Evolutionary conservation across 441 rosid species (phyloP), one percentile per base, ranked within the genome.

Genomic region (Arabidopsis lyrata): DNA sequence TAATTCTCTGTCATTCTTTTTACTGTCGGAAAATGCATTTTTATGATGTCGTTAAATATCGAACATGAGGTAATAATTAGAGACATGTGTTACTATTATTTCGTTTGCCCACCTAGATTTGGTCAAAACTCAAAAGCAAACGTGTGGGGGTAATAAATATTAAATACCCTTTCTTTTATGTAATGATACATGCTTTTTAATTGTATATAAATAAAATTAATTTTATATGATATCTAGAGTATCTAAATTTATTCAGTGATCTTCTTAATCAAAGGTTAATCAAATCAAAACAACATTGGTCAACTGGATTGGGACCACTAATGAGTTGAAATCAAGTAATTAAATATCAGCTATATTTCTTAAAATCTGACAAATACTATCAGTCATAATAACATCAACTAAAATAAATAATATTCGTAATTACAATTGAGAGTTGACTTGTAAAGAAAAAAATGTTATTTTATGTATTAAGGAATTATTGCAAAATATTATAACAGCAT

Each of bases 41-140:
- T 24, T 52, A 14, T 50, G 49, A 20, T 76, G 80, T 76, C 72
- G 72, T 76, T 20, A 63, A 70, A 70, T 76, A 39, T 63, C 55
- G 49, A 76, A 70, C 80, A 76, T 70, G 55, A 27, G 66, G 72
- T 57, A 16, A 36, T 61, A 62, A 48, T 56, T 56, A 76, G 41
- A 38, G 79, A 69, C 66, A 70, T 54, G 65, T 22, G 55, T 44
- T 63, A 27, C 59, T 9, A 63, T 34, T 15, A 52, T 24, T 62
- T 54, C 47, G 18, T 24, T 34, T 36, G 6, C 42, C 36, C 71
- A 49, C 66, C 29, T 27, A 63, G 5, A 63, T 63, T 70, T 15
- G 72, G 76, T 76, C 72, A 76, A 76, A 48, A 63, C 72, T 76
- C 72, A 76, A 76, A 48, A 63, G 72, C 55, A 57, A 15, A 76